These are phyloP conservation scores for Scleroderma bovista DNA, from an alignment of 768 basidiomycete species.

Conservation along the genomic window DNA sequence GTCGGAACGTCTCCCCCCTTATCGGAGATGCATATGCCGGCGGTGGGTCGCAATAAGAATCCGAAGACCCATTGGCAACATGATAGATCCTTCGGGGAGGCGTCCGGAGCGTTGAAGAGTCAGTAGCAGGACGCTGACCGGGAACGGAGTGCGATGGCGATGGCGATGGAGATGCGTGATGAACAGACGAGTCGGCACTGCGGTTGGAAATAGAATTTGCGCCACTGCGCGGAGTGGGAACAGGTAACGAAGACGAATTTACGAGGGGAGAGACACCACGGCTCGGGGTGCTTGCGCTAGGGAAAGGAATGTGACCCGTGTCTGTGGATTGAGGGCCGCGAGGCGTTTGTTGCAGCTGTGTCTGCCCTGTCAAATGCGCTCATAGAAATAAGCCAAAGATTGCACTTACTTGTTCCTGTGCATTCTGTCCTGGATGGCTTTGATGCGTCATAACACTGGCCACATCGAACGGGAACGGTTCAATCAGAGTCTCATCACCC, in stretches of 20 bases:
- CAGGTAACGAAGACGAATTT: constrained; percentile 19
- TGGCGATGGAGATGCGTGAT: constrained; percentile 5
- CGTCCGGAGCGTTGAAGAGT: constrained; percentile 19
- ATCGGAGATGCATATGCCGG: constrained; percentile 38
- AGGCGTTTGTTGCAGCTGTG: constrained; percentile 10
- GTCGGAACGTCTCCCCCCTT: constrained; percentile 4
- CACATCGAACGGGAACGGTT: constrained; percentile 18
- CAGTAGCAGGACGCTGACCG: constrained; percentile 4
- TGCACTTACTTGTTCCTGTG: constrained; percentile 13
- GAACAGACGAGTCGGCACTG: background rate
- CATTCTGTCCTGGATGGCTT: constrained; percentile 4
- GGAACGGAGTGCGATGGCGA: constrained; percentile 7
- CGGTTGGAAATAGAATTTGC: background rate
- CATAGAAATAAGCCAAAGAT: no score
- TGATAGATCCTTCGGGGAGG: constrained; percentile 39
- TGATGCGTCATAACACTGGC: constrained; percentile 20
- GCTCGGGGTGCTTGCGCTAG: background rate
- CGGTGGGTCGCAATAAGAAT: constrained; percentile 35
- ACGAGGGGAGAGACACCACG: constrained; percentile 20
- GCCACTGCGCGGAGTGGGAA: constrained; percentile 7
- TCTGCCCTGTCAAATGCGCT: constrained; percentile 10
- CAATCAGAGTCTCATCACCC: constrained; percentile 15
- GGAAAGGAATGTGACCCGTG: constrained; percentile 4
- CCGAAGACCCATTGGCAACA: constrained; percentile 35
- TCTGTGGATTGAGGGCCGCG: constrained; percentile 25